These are phyloP conservation scores for Cutaneotrichosporon curvatum DNA, from an alignment of 1,284 basidiomycete genomes.

Conservation along the genomic window DNA sequence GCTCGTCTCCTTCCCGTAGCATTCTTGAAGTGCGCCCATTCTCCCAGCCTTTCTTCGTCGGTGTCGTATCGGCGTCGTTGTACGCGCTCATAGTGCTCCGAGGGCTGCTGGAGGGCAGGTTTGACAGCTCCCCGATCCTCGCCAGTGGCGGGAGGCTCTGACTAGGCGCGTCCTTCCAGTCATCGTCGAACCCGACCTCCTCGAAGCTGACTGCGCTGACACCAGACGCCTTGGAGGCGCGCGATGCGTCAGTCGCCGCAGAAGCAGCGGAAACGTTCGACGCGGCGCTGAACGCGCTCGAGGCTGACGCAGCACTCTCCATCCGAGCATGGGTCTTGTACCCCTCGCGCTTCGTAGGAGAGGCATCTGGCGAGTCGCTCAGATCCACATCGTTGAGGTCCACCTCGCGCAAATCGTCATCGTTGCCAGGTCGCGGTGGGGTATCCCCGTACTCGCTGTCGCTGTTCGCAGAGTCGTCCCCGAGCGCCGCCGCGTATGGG, in stretches of 20 bases:
- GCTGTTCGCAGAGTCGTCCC: no score
- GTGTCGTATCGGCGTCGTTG: neutral
- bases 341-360: neutral
- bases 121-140: neutral
- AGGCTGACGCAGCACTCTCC: neutral
- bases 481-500: no score
- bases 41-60: neutral
- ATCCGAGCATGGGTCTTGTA: neutral
- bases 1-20: conserved; percentile 11
- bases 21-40: neutral
- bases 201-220: conserved; percentile 8
- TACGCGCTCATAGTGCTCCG: neutral
- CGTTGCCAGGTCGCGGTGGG: no score
- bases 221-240: neutral
- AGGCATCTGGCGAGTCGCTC: no score
- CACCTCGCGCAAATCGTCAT: no score
- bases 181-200: conserved; percentile 19
- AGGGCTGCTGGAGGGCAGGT: neutral
- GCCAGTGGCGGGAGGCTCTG: conserved; percentile 1
- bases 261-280: neutral
- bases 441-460: no score
- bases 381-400: no score
- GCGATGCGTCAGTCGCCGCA: neutral
- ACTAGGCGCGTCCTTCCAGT: conserved; percentile 14
- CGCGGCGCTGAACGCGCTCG: neutral